A percentile compares a stretch with the other conserved stretches of the same genome.
Conservation (phyloP, 2,329 filamentous ascomycete genomes). For the Amylocarpus encephaloides region DNA sequence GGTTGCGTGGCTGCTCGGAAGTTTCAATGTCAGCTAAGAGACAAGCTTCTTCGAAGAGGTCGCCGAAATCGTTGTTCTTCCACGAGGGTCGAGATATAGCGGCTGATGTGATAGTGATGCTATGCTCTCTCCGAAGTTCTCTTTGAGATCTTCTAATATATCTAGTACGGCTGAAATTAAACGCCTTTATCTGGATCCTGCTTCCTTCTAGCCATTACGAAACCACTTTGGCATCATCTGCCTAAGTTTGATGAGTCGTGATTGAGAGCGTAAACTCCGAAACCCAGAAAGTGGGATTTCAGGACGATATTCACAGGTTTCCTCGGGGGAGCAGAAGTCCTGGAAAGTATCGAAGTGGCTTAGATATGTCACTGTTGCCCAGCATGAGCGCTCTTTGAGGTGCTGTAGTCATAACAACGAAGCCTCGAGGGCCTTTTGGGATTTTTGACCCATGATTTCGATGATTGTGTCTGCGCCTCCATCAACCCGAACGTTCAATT, state of each 20-base stretch:
- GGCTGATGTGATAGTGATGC: slow-evolving; percentile 16
- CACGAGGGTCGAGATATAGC: slow-evolving; percentile 7
- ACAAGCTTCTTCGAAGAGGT: slow-evolving; percentile 16
- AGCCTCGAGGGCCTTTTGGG: neutral
- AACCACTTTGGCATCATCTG: neutral
- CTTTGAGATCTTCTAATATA: slow-evolving; percentile 12
- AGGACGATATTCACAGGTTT: neutral
- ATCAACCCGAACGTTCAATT: neutral
- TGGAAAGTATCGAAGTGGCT: neutral
- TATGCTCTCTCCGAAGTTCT: slow-evolving; percentile 3
- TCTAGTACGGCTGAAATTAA: slow-evolving; percentile 10
- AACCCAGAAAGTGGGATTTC: neutral
- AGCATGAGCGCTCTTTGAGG: neutral
- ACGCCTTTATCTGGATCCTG: neutral
- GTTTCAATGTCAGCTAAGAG: slow-evolving; percentile 14
- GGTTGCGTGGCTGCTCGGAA: slow-evolving; percentile 7
- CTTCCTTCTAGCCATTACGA: neutral
- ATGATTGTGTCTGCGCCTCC: neutral
- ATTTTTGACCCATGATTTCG: neutral
- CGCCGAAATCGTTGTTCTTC: slow-evolving; percentile 8
- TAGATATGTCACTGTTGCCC: neutral
- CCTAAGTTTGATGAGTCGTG: neutral
- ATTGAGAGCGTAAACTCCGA: neutral
- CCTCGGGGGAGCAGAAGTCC: neutral
- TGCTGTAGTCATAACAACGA: neutral